A percentile compares a stretch with the other conserved stretches of the same genome.
These are phyloP conservation scores for Candida insectorum DNA, from an alignment of 805 yeast genomes.

Conservation along the genomic window DNA sequence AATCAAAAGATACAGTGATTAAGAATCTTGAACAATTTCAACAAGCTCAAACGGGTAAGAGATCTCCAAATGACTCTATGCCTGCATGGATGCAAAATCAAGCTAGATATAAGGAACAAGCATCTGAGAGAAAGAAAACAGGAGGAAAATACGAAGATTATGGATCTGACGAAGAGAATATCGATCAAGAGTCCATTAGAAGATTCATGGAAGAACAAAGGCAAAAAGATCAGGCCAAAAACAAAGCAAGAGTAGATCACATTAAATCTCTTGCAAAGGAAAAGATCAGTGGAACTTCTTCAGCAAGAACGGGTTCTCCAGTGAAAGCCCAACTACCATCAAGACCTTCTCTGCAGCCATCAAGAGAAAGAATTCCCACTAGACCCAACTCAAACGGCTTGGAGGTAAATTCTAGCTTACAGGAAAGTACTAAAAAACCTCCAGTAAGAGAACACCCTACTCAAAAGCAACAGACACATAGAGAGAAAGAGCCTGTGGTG, in stretches of 20 bases:
- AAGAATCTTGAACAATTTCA: conserved; percentile 62
- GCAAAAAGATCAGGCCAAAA: conserved; percentile 34
- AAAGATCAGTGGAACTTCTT: conserved; percentile 5
- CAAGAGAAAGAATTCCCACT: neutral
- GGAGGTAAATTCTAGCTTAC: neutral
- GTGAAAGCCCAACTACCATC: conserved; percentile 1
- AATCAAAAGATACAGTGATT: conserved; percentile 58
- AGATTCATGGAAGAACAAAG: conserved; percentile 34
- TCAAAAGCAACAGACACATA: conserved; percentile 2
- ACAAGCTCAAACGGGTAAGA: conserved; percentile 12
- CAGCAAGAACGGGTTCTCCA: conserved; percentile 7
- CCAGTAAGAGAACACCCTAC: neutral
- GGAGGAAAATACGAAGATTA: conserved; percentile 42
- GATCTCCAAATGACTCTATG: conserved; percentile 22
- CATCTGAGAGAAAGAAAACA: conserved; percentile 26
- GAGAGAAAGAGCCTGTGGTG: no score
- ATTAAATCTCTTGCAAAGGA: conserved; percentile 9
- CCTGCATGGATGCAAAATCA: conserved; percentile 80
- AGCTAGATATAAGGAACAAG: conserved; percentile 41
- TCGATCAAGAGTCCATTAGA: conserved; percentile 40
- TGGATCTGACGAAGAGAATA: conserved; percentile 47
- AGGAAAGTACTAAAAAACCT: neutral
- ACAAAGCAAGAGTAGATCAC: conserved; percentile 20
- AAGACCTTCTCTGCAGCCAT: conserved; percentile 4
- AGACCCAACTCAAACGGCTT: neutral